phyloP scores from a whole-genome alignment of 768 basidiomycete species.

The Tricholoma furcatifolium region DNA sequence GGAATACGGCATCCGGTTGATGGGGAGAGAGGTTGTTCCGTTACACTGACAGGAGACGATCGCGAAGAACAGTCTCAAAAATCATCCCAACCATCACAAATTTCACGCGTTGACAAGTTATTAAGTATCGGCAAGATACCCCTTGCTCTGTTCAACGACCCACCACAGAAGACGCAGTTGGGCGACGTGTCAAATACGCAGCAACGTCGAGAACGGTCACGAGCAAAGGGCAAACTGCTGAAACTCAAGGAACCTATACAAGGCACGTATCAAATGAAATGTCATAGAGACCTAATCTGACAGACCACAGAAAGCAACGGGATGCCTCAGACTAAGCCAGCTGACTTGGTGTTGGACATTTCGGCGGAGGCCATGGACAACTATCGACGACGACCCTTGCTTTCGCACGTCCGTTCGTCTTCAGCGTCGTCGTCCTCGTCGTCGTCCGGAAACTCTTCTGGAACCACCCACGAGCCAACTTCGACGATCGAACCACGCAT shows the following conservation, averaged over 20 bases:
- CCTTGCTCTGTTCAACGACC: slow-evolving; percentile 12
- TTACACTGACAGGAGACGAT: slow-evolving; percentile 4
- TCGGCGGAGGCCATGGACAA: slow-evolving; percentile 5
- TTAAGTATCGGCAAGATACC: slow-evolving; percentile 16
- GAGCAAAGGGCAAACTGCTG: slow-evolving; percentile 17
- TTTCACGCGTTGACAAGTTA: slow-evolving; percentile 16
- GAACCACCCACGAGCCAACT: slow-evolving; percentile 26
- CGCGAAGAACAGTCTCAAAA: slow-evolving; percentile 1
- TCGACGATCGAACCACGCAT: slow-evolving; percentile 38
- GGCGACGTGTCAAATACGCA: slow-evolving; percentile 11
- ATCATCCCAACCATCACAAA: slow-evolving; percentile 11
- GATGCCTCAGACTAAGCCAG: slow-evolving; percentile 12
- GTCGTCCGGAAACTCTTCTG: slow-evolving; percentile 25
- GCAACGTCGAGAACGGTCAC: slow-evolving; percentile 13
- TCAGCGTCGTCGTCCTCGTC: slow-evolving; percentile 18
- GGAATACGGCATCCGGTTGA: slow-evolving; percentile 9
- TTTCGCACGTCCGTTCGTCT: slow-evolving; percentile 29
- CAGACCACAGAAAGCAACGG: slow-evolving; percentile 6
- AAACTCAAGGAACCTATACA: slow-evolving; percentile 9
- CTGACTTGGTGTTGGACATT: slow-evolving; percentile 21
- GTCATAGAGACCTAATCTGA: neutral
- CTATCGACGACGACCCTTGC: slow-evolving; percentile 27
- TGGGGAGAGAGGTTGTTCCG: slow-evolving; percentile 8
- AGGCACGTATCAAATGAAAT: neutral
- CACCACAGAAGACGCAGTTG: slow-evolving; percentile 1